These are phyloP conservation scores for Oryza brachyantha DNA, from an alignment of 176 grass and related monocot species.

Conservation along the genomic window DNA sequence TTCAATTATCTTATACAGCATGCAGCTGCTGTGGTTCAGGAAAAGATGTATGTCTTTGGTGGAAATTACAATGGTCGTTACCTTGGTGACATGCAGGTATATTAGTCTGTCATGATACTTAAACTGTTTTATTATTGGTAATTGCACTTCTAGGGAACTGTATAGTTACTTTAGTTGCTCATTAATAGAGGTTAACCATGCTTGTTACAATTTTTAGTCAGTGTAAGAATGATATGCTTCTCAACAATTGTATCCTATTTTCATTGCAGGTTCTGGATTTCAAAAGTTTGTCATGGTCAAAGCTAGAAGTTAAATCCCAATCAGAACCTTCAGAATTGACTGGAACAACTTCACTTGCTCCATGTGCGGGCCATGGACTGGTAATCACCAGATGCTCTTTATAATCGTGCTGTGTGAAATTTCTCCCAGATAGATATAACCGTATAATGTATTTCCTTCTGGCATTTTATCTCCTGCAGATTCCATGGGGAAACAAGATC, in stretches of 20 bases:
- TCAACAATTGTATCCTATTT: conserved; percentile 10
- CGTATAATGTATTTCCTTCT: conserved; percentile 11
- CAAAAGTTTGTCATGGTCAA: conserved; percentile 88
- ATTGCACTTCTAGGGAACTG: neutral
- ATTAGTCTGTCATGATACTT: neutral
- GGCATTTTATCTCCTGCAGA: conserved; percentile 44
- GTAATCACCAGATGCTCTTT: conserved; percentile 40
- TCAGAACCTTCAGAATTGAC: conserved; percentile 51
- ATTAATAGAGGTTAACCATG: neutral
- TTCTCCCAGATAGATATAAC: conserved; percentile 6
- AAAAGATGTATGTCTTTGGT: conserved; percentile 96
- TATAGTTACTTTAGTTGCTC: neutral
- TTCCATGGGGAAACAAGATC: conserved; percentile 79
- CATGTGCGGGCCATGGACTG: conserved; percentile 95
- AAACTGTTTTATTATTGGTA: neutral
- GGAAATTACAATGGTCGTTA: conserved; percentile 92
- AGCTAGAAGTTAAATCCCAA: conserved; percentile 64
- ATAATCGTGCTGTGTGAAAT: neutral
- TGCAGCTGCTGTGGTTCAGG: conserved; percentile 69
- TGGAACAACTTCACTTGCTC: conserved; percentile 28
- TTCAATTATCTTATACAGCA: conserved; percentile 53
- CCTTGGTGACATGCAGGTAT: conserved; percentile 86
- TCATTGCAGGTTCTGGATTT: conserved; percentile 77
- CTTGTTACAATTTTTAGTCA: neutral
- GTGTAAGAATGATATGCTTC: neutral